Base-by-base conservation (phyloP, 139 green algal species). In the Chlamydomonas applanata region DNA sequence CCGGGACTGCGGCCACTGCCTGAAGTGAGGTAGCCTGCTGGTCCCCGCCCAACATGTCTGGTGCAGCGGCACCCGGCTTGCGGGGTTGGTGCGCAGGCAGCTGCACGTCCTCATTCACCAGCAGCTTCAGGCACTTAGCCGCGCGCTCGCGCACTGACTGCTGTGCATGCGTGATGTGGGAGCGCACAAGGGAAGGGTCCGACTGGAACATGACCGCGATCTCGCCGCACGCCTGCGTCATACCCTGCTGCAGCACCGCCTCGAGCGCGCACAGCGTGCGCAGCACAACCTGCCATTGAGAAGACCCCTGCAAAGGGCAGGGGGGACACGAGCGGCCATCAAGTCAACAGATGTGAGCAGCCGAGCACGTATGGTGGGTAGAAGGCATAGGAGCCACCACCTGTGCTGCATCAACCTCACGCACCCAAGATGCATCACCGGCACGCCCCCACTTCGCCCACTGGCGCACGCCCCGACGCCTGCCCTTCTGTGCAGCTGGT, bases 191-290 rank as follows among this genome's bases (percentile, higher is more conserved):
- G 0, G 46, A 16, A 0, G 86, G 83, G 72, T 88, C 76, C 22
- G 75, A 84, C 73, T 94, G 87, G 76, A 95, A 95, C 74, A 92
- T 86, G 1, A 92, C 90, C 1, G 89, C 89, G 20, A 93, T 69
- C 81, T 92, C 88, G 2, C 85, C 82, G 35, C 79, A 87, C 25
- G 79, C 79, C 68, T 87, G 79, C 17, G 61, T 83, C 45, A 72
- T 84, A 70, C 88, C 86, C 11, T 80, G 75, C 61, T 87, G 69
- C 30, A 92, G 75, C 19, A 93, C 69, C 1, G 89, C 88, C 67
- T 96, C 88, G 36, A 96, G 69, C 2, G 84, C 90, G 66, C 73
- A 90, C 56, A 96, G 79, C 27, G 89, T 78, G 14, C 91, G 88
- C 75, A 94, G 77, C 46, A 80, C 69, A 9, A 87, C 77, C 69